Evolutionary conservation across 768 basidiomycete genomes (phyloP).

Genomic region (Lentinula detonsa): DNA sequence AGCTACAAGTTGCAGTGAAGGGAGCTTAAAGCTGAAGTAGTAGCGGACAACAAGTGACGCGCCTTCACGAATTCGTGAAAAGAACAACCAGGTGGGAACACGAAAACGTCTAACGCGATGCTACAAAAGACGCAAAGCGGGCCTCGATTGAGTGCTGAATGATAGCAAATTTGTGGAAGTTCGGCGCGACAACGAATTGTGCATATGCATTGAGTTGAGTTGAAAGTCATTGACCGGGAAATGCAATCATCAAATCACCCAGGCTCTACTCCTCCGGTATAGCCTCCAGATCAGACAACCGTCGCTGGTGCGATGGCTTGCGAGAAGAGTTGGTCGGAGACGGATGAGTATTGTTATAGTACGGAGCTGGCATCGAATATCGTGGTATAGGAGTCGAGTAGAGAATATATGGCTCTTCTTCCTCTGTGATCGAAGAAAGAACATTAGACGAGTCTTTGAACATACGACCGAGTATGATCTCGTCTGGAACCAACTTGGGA

Average conservation of each 20-base stretch:
- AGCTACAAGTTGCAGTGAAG: neutral
- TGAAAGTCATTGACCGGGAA: neutral
- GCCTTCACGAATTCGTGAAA: neutral
- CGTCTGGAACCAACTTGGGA: neutral
- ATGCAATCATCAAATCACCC: neutral
- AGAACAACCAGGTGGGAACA: neutral
- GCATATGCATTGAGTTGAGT: neutral
- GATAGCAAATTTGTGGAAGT: too few species aligned
- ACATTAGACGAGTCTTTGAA: neutral
- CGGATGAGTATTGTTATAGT: neutral
- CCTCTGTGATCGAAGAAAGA: neutral
- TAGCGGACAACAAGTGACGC: neutral
- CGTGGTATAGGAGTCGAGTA: slow-evolving; percentile 2
- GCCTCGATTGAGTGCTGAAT: too few species aligned
- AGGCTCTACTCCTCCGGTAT: neutral
- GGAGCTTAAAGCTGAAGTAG: neutral
- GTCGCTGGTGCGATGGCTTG: neutral
- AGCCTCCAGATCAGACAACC: neutral
- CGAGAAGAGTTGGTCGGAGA: neutral
- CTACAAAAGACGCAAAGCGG: too few species aligned
- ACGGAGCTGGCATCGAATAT: neutral
- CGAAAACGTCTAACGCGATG: neutral
- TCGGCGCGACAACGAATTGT: too few species aligned
- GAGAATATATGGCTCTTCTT: neutral
- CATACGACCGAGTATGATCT: neutral